Conservation (phyloP, 2,329 filamentous ascomycete genomes). For the Pseudocercospora vitis region DNA sequence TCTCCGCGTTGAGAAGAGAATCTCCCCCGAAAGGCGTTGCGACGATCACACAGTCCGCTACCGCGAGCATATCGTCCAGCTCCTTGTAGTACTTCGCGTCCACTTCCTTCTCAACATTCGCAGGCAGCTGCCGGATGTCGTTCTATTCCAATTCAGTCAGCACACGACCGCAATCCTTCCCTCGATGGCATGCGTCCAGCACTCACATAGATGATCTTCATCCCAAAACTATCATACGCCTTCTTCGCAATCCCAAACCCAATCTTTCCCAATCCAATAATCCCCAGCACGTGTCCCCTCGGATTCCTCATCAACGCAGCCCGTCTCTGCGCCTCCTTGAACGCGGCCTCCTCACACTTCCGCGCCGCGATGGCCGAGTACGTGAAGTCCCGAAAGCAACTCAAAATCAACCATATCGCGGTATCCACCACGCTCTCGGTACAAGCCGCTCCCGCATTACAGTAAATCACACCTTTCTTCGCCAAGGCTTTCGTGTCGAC, state of each 20-base stretch:
- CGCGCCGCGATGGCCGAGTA: constrained; percentile 63
- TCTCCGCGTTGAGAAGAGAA: constrained; percentile 51
- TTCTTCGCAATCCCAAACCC: constrained; percentile 56
- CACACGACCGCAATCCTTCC: not conserved
- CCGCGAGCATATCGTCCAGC: constrained; percentile 54
- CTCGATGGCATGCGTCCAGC: not conserved
- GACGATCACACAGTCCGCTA: constrained; percentile 62
- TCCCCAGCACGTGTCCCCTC: constrained; percentile 56
- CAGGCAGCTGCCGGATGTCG: constrained; percentile 56
- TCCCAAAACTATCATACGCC: constrained; percentile 60
- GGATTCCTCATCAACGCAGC: constrained; percentile 52
- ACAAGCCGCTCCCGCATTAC: constrained; percentile 69
- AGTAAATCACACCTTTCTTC: constrained; percentile 66
- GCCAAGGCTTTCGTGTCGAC: constrained; percentile 62
- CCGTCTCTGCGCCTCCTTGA: constrained; percentile 60
- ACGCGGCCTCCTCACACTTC: constrained; percentile 47
- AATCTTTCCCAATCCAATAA: constrained; percentile 67
- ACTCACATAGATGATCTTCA: constrained; percentile 60
- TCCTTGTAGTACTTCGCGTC: constrained; percentile 55
- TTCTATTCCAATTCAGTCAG: constrained; percentile 31
- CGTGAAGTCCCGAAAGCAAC: constrained; percentile 66
- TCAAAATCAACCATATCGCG: constrained; percentile 66
- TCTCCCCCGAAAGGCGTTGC: constrained; percentile 58
- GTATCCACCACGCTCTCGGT: constrained; percentile 73
- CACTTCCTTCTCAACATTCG: constrained; percentile 47